Conservation (phyloP, 371 early-diverging fungal species). For the Smittium mucronatum region DNA sequence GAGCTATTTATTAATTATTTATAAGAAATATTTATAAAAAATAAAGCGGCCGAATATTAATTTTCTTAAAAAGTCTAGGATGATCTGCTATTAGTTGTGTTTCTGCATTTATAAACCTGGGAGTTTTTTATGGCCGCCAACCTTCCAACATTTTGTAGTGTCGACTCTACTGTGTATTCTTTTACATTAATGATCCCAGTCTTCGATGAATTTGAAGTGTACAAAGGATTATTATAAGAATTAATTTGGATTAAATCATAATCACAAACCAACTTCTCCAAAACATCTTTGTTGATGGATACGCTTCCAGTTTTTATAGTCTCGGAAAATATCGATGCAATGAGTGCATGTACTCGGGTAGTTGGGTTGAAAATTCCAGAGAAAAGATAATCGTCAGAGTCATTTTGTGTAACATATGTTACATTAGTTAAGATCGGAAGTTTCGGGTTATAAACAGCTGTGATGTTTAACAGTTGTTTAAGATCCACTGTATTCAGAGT, state of each 20-base stretch:
- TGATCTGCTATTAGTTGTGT: too few species aligned
- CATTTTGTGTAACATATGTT: conserved; percentile 14
- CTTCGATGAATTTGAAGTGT: not conserved
- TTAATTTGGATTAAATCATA: not conserved
- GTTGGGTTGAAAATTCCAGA: not conserved
- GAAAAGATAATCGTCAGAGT: conserved; percentile 8
- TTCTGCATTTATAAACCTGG: too few species aligned
- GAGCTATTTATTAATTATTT: too few species aligned
- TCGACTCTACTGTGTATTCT: not conserved
- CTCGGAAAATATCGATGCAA: not conserved
- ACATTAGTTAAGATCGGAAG: conserved; percentile 16
- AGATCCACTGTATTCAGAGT: too few species aligned
- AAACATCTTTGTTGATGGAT: not conserved
- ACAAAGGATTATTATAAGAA: not conserved
- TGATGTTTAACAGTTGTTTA: too few species aligned
- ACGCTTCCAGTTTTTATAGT: not conserved
- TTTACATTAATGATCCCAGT: not conserved
- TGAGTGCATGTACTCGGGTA: conserved; percentile 8
- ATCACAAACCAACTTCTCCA: not conserved
- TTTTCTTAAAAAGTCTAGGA: too few species aligned
- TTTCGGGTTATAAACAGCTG: conserved; percentile 6
- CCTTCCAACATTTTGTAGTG: not conserved
- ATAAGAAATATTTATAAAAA: too few species aligned
- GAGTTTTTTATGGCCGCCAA: not conserved
- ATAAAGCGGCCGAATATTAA: too few species aligned